Percentiles rank a stretch among this genome's conserved stretches.
Evolutionary conservation across 805 yeast genomes (phyloP).

Genomic region (Dipodascus albidus): DNA sequence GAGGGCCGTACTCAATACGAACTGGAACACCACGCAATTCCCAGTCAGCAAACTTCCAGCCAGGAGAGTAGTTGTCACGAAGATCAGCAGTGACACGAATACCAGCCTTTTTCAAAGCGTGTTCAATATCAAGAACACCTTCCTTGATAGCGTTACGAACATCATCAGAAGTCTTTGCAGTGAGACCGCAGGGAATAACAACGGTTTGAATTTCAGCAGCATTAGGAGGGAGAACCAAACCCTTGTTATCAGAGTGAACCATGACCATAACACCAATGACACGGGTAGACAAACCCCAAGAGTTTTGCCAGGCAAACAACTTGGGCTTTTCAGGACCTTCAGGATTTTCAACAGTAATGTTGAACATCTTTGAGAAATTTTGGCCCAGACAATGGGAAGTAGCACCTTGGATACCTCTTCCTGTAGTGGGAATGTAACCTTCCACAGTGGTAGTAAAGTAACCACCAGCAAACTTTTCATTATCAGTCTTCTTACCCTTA

Average conservation of each 20-base stretch:
- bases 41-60: slow-evolving; percentile 97
- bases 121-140: slow-evolving; percentile 62
- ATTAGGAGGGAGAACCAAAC: slow-evolving; percentile 94
- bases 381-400: slow-evolving; percentile 97
- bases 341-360: slow-evolving; percentile 91
- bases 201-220: slow-evolving; percentile 90
- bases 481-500: slow-evolving; percentile 90
- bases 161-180: slow-evolving; percentile 72
- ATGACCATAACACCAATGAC: slow-evolving; percentile 98
- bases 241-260: slow-evolving; percentile 98
- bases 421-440: slow-evolving; percentile 95
- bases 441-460: slow-evolving; percentile 90
- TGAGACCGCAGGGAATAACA: slow-evolving; percentile 90
- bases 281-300: slow-evolving; percentile 99
- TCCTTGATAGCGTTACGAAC: slow-evolving; percentile 56
- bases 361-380: slow-evolving; percentile 97
- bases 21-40: slow-evolving; percentile 94
- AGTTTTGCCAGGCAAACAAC: slow-evolving; percentile 86
- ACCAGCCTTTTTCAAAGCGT: slow-evolving; percentile 44
- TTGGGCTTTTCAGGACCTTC: slow-evolving; percentile 78
- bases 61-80: slow-evolving; percentile 92
- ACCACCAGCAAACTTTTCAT: slow-evolving; percentile 98
- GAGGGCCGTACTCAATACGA: slow-evolving; percentile 93
- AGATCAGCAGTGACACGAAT: slow-evolving; percentile 76
- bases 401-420: slow-evolving; percentile 99